These are phyloP conservation scores for Colletotrichum sp. DNA, from an alignment of 2,329 filamentous ascomycete species.

Conservation along the genomic window DNA sequence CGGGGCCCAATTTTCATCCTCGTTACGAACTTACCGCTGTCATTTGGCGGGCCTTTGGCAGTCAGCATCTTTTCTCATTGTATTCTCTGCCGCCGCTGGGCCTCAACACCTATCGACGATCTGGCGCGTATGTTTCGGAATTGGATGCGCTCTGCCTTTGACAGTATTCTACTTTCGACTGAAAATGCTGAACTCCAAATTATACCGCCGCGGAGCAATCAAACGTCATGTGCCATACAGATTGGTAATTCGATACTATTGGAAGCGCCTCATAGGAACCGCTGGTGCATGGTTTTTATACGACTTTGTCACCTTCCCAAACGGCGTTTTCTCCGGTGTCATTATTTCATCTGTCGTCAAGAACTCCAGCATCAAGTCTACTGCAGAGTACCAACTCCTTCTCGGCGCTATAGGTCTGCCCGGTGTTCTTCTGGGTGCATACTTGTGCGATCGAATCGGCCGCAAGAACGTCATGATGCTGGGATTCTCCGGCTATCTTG, in stretches of 20 bases:
- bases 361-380: slow-evolving; percentile 42
- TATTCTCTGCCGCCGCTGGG: slow-evolving; percentile 39
- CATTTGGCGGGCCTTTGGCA: slow-evolving; percentile 37
- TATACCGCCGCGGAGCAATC: slow-evolving; percentile 58
- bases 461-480: slow-evolving; percentile 56
- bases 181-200: slow-evolving; percentile 55
- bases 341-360: slow-evolving; percentile 44
- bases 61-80: slow-evolving; percentile 52
- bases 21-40: slow-evolving; percentile 44
- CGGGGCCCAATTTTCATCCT: slow-evolving; percentile 49
- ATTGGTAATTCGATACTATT: slow-evolving; percentile 57
- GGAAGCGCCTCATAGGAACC: slow-evolving; percentile 57
- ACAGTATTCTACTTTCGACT: slow-evolving; percentile 62
- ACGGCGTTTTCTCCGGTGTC: slow-evolving; percentile 49
- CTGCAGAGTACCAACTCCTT: slow-evolving; percentile 54
- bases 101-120: slow-evolving; percentile 41
- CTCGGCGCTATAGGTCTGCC: slow-evolving; percentile 48
- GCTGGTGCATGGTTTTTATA: slow-evolving; percentile 62
- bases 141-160: slow-evolving; percentile 53
- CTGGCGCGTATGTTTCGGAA: slow-evolving; percentile 54
- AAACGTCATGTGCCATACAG: slow-evolving; percentile 54
- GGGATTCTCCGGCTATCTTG: slow-evolving; percentile 52
- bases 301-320: slow-evolving; percentile 52
- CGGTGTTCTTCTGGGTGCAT: slow-evolving; percentile 54
- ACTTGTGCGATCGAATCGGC: slow-evolving; percentile 51